phyloP scores from a whole-genome alignment of 192 early-diverging fungal species.

The Umbelopsis sp. region DNA sequence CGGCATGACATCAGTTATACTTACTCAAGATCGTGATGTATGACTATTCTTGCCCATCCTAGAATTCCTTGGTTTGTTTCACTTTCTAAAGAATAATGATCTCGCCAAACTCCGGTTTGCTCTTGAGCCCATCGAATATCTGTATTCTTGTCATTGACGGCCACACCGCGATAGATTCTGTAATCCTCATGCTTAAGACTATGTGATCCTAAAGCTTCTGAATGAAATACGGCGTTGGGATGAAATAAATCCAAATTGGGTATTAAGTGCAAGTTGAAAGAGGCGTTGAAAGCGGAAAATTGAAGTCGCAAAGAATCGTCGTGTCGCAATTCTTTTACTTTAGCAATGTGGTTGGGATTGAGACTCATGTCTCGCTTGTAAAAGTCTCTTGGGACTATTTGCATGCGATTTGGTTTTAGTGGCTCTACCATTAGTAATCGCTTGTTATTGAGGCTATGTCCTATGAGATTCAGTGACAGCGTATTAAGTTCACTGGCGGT shows the following conservation, averaged over 20 bases:
- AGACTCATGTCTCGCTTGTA: constrained; percentile 10
- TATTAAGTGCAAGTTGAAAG: constrained; percentile 65
- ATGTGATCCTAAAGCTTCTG: constrained; percentile 24
- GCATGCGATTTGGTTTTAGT: background rate
- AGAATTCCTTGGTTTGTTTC: constrained; percentile 49
- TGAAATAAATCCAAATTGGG: constrained; percentile 74
- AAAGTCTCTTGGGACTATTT: constrained; percentile 17
- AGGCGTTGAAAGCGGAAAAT: constrained; percentile 65
- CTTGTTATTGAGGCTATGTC: constrained; percentile 13
- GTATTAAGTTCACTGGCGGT: too few species aligned
- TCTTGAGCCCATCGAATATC: constrained; percentile 21
- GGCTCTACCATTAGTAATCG: background rate
- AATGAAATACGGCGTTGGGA: constrained; percentile 52
- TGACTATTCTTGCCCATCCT: constrained; percentile 55
- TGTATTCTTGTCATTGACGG: constrained; percentile 29
- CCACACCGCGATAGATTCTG: constrained; percentile 60
- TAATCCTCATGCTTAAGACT: constrained; percentile 45
- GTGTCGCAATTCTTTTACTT: constrained; percentile 15
- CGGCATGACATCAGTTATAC: background rate
- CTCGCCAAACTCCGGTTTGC: constrained; percentile 30
- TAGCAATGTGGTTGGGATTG: background rate
- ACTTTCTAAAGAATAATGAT: constrained; percentile 26
- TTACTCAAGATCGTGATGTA: constrained; percentile 37
- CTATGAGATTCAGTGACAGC: background rate
- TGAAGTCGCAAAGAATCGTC: constrained; percentile 61